A percentile compares a stretch with the other conserved stretches of the same genome.
phyloP scores from a whole-genome alignment of 2,329 filamentous ascomycete genomes.

The Aspergillus hortae region DNA sequence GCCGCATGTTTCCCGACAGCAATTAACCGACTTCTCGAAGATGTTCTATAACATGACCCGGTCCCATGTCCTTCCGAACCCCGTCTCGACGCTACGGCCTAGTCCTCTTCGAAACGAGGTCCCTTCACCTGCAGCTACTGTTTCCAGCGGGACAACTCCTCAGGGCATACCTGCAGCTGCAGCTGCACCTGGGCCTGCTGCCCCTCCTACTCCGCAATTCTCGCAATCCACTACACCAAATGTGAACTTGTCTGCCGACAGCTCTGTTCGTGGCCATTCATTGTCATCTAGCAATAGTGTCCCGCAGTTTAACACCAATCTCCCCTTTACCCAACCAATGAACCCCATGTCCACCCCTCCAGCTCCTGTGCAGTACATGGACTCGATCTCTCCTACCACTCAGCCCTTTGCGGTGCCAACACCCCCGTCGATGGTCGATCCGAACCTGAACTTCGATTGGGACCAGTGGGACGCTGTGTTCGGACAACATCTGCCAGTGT shows the following conservation, averaged over 20 bases:
- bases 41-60: slow-evolving; percentile 36
- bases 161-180: neutral
- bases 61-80: slow-evolving; percentile 24
- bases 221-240: slow-evolving; percentile 9
- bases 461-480: slow-evolving; percentile 49
- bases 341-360: slow-evolving; percentile 6
- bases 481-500: slow-evolving; percentile 43
- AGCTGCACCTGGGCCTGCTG: neutral
- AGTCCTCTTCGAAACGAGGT: slow-evolving; percentile 24
- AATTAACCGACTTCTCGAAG: slow-evolving; percentile 30
- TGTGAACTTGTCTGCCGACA: slow-evolving; percentile 4
- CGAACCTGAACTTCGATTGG: slow-evolving; percentile 47
- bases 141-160: neutral
- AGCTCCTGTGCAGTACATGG: slow-evolving; percentile 17
- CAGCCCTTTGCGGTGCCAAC: slow-evolving; percentile 24
- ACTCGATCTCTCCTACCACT: slow-evolving; percentile 17
- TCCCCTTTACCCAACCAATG: slow-evolving; percentile 9
- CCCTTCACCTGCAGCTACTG: slow-evolving; percentile 10
- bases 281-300: slow-evolving; percentile 15
- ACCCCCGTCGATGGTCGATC: slow-evolving; percentile 36
- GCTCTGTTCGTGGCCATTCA: slow-evolving; percentile 8
- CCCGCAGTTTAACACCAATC: slow-evolving; percentile 7
- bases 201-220: slow-evolving; percentile 12
- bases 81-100: slow-evolving; percentile 17
- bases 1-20: slow-evolving; percentile 11